Evolutionary conservation across 176 grass and related monocot species (phyloP).

Genomic region (Hordeum marinum): DNA sequence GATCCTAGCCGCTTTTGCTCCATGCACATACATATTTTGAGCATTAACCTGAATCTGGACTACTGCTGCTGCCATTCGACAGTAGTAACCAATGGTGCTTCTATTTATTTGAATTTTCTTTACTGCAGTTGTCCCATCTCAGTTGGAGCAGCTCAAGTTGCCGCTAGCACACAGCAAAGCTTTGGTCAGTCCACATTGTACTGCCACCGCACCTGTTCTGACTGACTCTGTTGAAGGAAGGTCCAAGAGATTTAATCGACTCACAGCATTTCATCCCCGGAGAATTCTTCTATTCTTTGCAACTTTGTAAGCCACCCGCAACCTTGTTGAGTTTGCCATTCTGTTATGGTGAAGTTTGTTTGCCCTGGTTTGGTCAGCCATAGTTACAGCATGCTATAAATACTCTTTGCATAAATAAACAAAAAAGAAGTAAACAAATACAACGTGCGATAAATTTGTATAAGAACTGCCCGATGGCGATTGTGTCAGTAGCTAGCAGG

Average conservation of each 20-base stretch:
- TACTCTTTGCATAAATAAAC: background rate
- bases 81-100: background rate
- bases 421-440: background rate
- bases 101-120: background rate
- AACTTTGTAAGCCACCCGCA: constrained; percentile 51
- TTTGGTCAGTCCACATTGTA: constrained; percentile 31
- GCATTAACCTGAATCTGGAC: too few species aligned
- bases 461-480: background rate
- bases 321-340: background rate
- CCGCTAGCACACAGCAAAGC: constrained; percentile 53
- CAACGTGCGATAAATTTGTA: background rate
- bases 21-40: too few species aligned
- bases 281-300: constrained; percentile 91
- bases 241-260: constrained; percentile 56
- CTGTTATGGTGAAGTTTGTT: background rate
- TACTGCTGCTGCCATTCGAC: background rate
- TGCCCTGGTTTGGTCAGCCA: background rate
- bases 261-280: constrained; percentile 54
- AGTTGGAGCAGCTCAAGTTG: constrained; percentile 67
- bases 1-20: background rate
- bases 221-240: constrained; percentile 60
- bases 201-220: constrained; percentile 39
- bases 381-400: background rate
- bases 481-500: background rate
- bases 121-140: constrained; percentile 66